Base-by-base conservation (phyloP, 1,139 yeast genomes). In the Taphrina confusa region DNA sequence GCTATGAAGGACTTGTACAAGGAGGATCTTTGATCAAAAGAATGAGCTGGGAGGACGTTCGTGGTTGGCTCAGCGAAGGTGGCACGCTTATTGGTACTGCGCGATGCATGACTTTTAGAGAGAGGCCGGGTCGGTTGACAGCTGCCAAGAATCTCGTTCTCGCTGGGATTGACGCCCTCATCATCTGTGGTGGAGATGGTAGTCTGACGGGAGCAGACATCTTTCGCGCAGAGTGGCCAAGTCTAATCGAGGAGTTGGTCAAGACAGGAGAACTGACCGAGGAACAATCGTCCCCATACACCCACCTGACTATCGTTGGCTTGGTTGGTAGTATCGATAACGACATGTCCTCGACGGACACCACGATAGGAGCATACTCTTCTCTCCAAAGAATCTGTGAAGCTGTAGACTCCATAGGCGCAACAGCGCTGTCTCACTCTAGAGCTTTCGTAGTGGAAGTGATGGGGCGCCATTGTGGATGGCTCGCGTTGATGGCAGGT, bases 131-230 rank as follows among this genome's bases (percentile, higher is more conserved):
- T 55, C 81, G 98, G 69, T 78, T 89, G 64, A 72, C 75, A 61
- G 96, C 90, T 47, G 94, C 95, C 62, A 83, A 82, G 72, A 88
- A 91, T 73, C 80, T 91, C 82, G 83, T 91, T 69, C 80, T 78
- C 58, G 85, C 87, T 61, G 97, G 97, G 63, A 91, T 92, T 65
- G 97, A 92, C 71, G 97, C 96, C 0, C 79, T 92, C 66, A 84
- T 92, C 68, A 97, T 92, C n/a, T 89, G 97, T 75, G 98, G 98
- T 70, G 98, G 98, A 75, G 98, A 92, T 71, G 98, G 98, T 60
- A 90, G 97, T 0, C 78, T 92, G 66, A 92, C 98, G 1, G 98
- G 98, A 68, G 98, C 98, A 12, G 97, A 92, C 72, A 77, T 87
- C 64, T 90, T 92, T 77, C 83, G 98, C 72, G 74, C 82, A 33